Evolutionary conservation across 2,329 filamentous ascomycete species (phyloP).

Genomic region (Neofusicoccum parvum): DNA sequence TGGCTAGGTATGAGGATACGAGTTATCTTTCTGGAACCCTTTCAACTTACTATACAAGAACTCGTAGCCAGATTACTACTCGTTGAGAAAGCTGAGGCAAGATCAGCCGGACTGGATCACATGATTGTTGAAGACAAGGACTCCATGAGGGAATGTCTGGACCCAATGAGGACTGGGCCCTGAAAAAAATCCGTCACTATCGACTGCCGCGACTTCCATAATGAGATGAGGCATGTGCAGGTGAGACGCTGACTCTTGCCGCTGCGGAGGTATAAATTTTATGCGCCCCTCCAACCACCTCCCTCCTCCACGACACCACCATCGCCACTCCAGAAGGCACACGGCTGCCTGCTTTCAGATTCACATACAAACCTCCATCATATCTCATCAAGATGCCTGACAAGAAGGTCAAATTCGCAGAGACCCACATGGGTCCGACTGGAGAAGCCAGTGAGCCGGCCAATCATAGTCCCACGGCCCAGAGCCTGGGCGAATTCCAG

Average conservation of each 20-base stretch:
- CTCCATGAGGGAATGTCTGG: neutral
- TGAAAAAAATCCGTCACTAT: neutral
- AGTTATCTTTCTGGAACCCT: too few species aligned
- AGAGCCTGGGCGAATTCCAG: slow-evolving; percentile 12
- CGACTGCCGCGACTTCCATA: neutral
- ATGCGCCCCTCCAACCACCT: neutral
- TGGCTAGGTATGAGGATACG: too few species aligned
- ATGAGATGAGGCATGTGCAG: neutral
- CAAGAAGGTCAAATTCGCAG: slow-evolving; percentile 11
- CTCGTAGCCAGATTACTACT: neutral
- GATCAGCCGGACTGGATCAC: neutral
- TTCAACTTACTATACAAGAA: neutral
- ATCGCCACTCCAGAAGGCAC: neutral
- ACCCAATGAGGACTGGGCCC: neutral
- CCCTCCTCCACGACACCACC: neutral
- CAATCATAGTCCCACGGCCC: neutral
- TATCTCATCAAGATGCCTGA: neutral
- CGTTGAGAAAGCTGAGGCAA: neutral
- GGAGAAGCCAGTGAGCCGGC: neutral
- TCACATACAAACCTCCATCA: neutral
- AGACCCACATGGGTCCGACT: neutral
- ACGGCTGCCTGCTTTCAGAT: neutral
- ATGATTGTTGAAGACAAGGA: neutral
- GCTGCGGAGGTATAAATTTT: neutral
- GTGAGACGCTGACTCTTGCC: neutral